Base-by-base conservation (phyloP, 1,139 yeast species). In the Yamadazyma atlantica region DNA sequence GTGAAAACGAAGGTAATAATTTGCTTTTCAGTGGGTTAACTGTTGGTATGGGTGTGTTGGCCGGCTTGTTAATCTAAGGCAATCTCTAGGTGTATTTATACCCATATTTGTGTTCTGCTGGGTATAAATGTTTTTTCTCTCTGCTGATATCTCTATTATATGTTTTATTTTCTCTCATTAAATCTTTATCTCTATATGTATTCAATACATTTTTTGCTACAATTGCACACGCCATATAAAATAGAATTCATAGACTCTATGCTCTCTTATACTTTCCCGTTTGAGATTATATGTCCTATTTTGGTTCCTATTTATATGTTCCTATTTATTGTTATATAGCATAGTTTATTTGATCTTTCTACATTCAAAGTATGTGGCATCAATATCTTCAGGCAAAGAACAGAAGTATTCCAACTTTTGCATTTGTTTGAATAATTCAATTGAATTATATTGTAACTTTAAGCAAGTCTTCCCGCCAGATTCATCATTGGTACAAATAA, bases 311-410 rank as follows among this genome's bases (percentile, higher is more conserved):
- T n/a, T n/a, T n/a, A n/a, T n/a, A n/a, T n/a, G n/a, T n/a, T n/a
- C n/a, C n/a, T n/a, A n/a, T n/a, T n/a, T n/a, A n/a, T n/a, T n/a
- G n/a, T n/a, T n/a, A n/a, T n/a, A n/a, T n/a, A n/a, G n/a, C n/a
- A n/a, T n/a, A 14, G 19, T 14, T 36, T 37, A 55, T 36, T 49
- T 44, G 31, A 70, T 70, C 49, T 69, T 68, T 42, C 77, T 57
- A 52, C 77, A 71, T 50, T 71, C 77, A 45, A 71, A 70, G 49
- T 70, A 69, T 7, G 76, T 70, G 30, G 75, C 73, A 44, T 67
- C 64, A 35, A 70, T 62, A 41, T 69, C 73, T 40, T 69, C 69
- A 2, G 76, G 75, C 44, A 70, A 66, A 2, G 73, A 66, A 43
- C 75, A 71, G 45, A 69, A 69, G 44, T 69, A 69, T 32, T 69